Evolutionary conservation across 495 filamentous ascomycete genomes (phyloP).

Genomic region (Lichina pygmaea): DNA sequence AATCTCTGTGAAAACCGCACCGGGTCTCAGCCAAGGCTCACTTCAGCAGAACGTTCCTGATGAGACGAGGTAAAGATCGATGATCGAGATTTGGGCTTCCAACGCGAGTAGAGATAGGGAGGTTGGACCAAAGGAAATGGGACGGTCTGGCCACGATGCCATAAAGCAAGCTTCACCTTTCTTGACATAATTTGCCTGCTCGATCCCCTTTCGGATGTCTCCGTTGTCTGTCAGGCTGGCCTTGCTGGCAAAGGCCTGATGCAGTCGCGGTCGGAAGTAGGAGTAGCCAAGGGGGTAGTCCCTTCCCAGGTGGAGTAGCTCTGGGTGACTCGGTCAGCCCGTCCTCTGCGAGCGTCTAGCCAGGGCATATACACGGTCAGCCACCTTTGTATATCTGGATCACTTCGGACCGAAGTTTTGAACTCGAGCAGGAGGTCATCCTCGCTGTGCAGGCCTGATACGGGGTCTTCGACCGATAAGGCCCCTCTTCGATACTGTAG

Average conservation of each 20-base stretch:
- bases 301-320: constrained; percentile 59
- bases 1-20: not conserved
- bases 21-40: not conserved
- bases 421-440: not conserved
- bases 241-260: constrained; percentile 60
- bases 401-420: constrained; percentile 46
- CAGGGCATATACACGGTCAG: constrained; percentile 1
- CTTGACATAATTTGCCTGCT: constrained; percentile 62
- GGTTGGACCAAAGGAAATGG: not conserved
- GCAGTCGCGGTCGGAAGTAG: constrained; percentile 59
- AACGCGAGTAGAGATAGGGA: not conserved
- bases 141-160: constrained; percentile 1
- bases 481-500: too few relatives aligned
- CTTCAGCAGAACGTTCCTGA: not conserved
- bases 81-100: too few relatives aligned
- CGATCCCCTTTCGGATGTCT: constrained; percentile 48
- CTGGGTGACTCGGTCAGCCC: constrained; percentile 14
- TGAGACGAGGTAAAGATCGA: too few relatives aligned
- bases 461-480: too few relatives aligned
- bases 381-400: constrained; percentile 79
- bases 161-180: constrained; percentile 28
- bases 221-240: constrained; percentile 39
- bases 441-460: too few relatives aligned
- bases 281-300: constrained; percentile 71
- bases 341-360: not conserved